Evolutionary conservation across 169 alveolate species (phyloP).

Genomic region (Amoebophrya sp.): DNA sequence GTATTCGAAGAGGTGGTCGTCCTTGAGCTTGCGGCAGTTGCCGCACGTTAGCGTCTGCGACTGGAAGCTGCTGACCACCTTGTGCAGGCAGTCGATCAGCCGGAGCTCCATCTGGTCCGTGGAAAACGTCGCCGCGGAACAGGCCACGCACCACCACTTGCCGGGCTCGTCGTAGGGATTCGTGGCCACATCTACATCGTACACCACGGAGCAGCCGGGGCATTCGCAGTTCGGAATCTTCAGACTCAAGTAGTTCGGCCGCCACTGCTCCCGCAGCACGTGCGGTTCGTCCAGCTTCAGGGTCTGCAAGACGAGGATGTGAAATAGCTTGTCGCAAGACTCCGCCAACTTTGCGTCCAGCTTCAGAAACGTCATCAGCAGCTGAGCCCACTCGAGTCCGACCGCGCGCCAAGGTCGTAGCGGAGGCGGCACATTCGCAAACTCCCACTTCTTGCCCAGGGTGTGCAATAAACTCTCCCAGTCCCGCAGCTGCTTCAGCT

Average conservation of each 20-base stretch:
- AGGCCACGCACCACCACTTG: background rate
- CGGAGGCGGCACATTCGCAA: background rate
- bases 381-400: constrained; percentile 17
- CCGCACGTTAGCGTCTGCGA: background rate
- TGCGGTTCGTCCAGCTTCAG: background rate
- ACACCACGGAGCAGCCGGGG: background rate
- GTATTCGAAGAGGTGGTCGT: background rate
- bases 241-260: background rate
- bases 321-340: background rate
- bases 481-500: background rate
- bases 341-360: background rate
- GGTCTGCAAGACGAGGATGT: background rate
- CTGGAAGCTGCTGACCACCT: background rate
- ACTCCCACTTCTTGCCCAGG: background rate
- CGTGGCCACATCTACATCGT: background rate
- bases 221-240: constrained; percentile 13
- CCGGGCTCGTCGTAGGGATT: background rate
- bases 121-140: background rate
- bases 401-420: background rate
- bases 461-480: background rate
- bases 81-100: background rate
- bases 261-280: background rate
- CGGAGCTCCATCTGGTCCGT: background rate
- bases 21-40: constrained; percentile 24
- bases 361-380: background rate